These are phyloP conservation scores for Polygonum aviculare DNA, from an alignment of 148 eudicot genomes.

Conservation along the genomic window DNA sequence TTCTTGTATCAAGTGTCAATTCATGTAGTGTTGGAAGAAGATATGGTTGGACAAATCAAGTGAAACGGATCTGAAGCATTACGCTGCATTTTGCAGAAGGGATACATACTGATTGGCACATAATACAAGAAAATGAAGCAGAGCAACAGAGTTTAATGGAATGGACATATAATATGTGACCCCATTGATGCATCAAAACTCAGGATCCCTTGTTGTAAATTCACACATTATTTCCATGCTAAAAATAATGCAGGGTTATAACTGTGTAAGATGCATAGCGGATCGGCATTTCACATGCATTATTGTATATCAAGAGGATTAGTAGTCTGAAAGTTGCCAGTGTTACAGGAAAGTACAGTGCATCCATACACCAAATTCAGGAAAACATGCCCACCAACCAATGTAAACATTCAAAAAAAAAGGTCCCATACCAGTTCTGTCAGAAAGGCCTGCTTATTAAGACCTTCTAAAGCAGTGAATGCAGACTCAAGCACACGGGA, in stretches of 20 bases:
- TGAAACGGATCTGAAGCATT: not conserved
- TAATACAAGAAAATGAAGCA: not conserved
- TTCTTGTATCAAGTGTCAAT: too few species aligned
- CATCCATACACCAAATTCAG: not conserved
- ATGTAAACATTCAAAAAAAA: not conserved
- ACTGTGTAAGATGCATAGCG: not conserved
- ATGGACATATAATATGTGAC: not conserved
- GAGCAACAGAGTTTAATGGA: not conserved
- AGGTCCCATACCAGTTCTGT: slow-evolving; percentile 68
- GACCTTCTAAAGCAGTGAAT: slow-evolving; percentile 95
- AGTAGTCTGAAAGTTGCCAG: not conserved
- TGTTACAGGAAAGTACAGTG: not conserved
- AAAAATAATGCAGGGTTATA: not conserved
- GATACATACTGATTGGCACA: not conserved
- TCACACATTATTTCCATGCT: not conserved
- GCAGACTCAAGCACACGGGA: slow-evolving; percentile 94
- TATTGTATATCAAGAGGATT: not conserved
- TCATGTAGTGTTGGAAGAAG: not conserved
- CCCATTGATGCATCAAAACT: not conserved
- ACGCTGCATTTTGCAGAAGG: not conserved
- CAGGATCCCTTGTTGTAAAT: not conserved
- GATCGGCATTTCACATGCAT: not conserved
- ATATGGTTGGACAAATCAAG: not conserved
- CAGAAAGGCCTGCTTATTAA: slow-evolving; percentile 93
- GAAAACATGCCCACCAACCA: not conserved